Conservation (phyloP, 2,329 filamentous ascomycete genomes). For the Pochonia chlamydosporia region DNA sequence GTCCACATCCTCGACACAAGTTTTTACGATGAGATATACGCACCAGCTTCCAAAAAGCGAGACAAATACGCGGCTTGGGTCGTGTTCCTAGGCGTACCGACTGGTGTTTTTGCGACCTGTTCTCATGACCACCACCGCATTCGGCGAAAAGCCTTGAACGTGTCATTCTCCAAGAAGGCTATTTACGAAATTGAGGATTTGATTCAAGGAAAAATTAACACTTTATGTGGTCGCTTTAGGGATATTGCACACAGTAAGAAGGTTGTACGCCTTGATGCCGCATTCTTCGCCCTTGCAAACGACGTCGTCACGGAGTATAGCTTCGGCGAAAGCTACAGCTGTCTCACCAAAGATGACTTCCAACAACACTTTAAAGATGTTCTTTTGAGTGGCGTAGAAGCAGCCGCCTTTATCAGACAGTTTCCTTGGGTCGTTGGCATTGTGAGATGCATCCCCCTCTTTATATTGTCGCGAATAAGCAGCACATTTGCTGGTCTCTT, state of each 20-base stretch:
- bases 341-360: not conserved
- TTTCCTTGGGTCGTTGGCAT: conserved; percentile 2
- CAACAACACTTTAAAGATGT: not conserved
- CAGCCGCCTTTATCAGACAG: not conserved
- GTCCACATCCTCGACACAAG: conserved; percentile 21
- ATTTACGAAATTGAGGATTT: conserved; percentile 1
- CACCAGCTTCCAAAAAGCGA: not conserved
- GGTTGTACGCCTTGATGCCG: not conserved
- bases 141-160: conserved; percentile 11
- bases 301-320: conserved; percentile 5
- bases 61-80: conserved; percentile 4
- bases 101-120: conserved; percentile 9
- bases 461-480: not conserved
- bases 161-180: conserved; percentile 15
- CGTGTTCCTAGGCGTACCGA: conserved; percentile 1
- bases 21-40: conserved; percentile 15
- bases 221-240: not conserved
- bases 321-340: conserved; percentile 1
- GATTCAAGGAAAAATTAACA: conserved; percentile 1
- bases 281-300: conserved; percentile 1
- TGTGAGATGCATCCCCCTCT: not conserved
- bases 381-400: not conserved
- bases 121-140: conserved; percentile 13
- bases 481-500: not conserved
- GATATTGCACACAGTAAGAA: not conserved